phyloP scores from a whole-genome alignment of 2,329 filamentous ascomycete species.

The Clarireedia hainanense region DNA sequence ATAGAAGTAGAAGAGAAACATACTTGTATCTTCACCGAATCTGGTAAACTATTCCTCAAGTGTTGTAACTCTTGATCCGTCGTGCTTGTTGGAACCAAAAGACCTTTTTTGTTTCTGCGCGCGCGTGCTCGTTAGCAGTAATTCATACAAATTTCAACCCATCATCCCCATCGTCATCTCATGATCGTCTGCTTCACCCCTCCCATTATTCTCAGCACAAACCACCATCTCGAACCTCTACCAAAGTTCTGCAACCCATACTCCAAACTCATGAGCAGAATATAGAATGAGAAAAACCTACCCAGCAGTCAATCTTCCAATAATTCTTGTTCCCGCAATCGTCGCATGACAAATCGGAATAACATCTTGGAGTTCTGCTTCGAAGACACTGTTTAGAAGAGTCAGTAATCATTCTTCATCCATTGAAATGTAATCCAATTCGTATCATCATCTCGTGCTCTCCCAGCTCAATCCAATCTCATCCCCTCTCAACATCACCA shows the following conservation, averaged over 20 bases:
- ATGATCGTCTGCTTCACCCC: not conserved
- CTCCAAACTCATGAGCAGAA: not conserved
- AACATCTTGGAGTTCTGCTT: slow-evolving; percentile 93
- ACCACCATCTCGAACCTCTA: not conserved
- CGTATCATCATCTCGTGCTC: too few relatives aligned
- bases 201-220: not conserved
- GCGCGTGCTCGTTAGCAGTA: slow-evolving; percentile 10
- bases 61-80: slow-evolving; percentile 98
- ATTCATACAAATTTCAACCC: not conserved
- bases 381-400: slow-evolving; percentile 63
- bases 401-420: too few relatives aligned
- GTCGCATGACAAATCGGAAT: slow-evolving; percentile 96
- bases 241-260: not conserved
- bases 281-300: slow-evolving; percentile 35
- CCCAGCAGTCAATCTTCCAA: slow-evolving; percentile 91
- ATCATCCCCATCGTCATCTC: not conserved
- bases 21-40: slow-evolving; percentile 73
- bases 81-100: slow-evolving; percentile 90
- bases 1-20: not conserved
- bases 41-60: slow-evolving; percentile 87
- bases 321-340: slow-evolving; percentile 92
- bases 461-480: too few relatives aligned
- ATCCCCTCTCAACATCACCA: too few relatives aligned
- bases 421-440: too few relatives aligned
- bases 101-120: slow-evolving; percentile 81